Evolutionary conservation across 2,329 filamentous ascomycete genomes (phyloP).

Genomic region (Talaromyces sp.): DNA sequence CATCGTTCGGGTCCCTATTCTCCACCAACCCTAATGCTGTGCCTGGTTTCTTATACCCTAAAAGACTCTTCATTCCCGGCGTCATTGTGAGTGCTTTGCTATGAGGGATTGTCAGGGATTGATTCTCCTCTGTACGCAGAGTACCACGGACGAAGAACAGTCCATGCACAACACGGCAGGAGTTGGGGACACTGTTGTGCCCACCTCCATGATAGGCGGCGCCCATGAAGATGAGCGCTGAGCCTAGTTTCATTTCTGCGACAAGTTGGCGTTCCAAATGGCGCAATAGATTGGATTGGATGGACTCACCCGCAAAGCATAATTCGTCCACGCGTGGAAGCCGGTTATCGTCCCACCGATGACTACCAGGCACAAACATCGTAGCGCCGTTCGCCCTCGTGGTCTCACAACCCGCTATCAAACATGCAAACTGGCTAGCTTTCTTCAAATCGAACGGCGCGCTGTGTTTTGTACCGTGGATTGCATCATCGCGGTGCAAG

Average conservation of each 20-base stretch:
- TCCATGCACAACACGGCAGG: conserved; percentile 28
- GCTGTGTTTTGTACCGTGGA: conserved; percentile 30
- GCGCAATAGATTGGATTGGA: no score
- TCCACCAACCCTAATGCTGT: conserved; percentile 34
- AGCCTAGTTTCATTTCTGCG: conserved; percentile 36
- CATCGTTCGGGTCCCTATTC: conserved; percentile 24
- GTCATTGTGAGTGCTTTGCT: conserved; percentile 33
- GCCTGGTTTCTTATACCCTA: conserved; percentile 35
- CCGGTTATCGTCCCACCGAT: conserved; percentile 31
- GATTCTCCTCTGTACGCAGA: conserved; percentile 35
- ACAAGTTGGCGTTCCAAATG: not conserved
- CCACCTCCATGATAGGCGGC: conserved; percentile 34
- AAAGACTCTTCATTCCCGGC: conserved; percentile 30
- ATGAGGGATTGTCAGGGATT: conserved; percentile 32
- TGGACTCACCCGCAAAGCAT: conserved; percentile 27
- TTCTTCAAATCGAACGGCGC: conserved; percentile 14
- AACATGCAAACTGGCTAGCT: conserved; percentile 26
- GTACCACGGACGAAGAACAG: conserved; percentile 32
- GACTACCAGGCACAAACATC: conserved; percentile 33
- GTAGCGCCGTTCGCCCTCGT: conserved; percentile 33
- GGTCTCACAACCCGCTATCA: conserved; percentile 29
- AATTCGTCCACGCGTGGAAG: conserved; percentile 29
- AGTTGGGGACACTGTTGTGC: conserved; percentile 27
- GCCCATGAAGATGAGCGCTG: conserved; percentile 36
- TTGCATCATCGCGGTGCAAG: conserved; percentile 33